Evolutionary conservation across 352 stramenopile species (phyloP), one percentile per base, ranked within the genome.

Genomic region (Pythium dissotocum): DNA sequence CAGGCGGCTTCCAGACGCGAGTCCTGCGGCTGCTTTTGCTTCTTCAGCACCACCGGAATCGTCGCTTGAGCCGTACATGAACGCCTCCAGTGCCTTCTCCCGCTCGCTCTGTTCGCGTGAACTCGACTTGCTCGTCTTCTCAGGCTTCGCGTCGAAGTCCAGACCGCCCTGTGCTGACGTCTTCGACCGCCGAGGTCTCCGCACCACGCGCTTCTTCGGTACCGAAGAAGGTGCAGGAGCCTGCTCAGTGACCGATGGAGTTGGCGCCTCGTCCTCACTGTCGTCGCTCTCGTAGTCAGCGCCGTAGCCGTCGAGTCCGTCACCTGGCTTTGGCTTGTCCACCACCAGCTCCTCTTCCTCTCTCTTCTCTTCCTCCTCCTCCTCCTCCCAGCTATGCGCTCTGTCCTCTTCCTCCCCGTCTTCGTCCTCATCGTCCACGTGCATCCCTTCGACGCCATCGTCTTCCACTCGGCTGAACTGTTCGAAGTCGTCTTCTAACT

Each of bases 241-340:
- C 51, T 49, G 32, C 14, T 51, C 59, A 1, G 21, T 24, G 14
- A n/a, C 35, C 30, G 10, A 12, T 46, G 44, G 44, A 12, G 2
- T 24, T 28, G 54, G 9, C 1, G 57, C 40, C 10, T 33, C 78
- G 30, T 82, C 76, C 9, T 86, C 79, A 46, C 79, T 91, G 67
- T 83, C 78, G 6, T 85, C 70, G 51, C 81, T 91, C 49, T 91
- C 85, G 58, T 86, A 85, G 63, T 91, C 83, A 35, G 77, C 83
- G 4, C 82, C 77, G 54, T 91, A 91, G 1, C 81, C 85, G 13
- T 78, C 65, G 32, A 62, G 53, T 38, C 70, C 69, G 42, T 63
- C 64, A 13, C 54, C 49, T 0, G 56, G 54, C 12, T 63, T 63
- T 13, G 55, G 49, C 36, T 48, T 46, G 30, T 58, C 55, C 14